phyloP scores from a whole-genome alignment of 441 rosid species.

The Erodium chrysanthum region DNA sequence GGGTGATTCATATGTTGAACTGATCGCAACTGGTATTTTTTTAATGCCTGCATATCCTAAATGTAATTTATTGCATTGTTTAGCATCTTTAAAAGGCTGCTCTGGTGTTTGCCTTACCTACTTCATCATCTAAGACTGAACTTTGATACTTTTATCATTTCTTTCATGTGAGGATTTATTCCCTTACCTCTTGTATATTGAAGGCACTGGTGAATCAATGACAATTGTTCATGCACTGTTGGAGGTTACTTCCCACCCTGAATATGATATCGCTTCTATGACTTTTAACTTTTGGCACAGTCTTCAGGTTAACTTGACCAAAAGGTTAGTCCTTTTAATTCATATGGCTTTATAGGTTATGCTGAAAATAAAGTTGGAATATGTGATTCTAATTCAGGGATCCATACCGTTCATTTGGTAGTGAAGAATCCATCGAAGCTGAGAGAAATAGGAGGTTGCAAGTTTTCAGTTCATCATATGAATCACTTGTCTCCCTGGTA shows the following conservation, averaged over 20 bases:
- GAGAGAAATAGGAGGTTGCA: conserved; percentile 85
- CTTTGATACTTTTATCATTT: not conserved
- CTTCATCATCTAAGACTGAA: not conserved
- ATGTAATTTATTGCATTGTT: not conserved
- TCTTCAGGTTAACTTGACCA: conserved; percentile 81
- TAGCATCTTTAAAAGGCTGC: conserved; percentile 13
- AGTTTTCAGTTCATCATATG: conserved; percentile 63
- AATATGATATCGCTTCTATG: conserved; percentile 97
- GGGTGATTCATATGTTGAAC: conserved; percentile 95
- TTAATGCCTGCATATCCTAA: conserved; percentile 9
- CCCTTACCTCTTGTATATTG: conserved; percentile 14
- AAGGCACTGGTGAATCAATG: conserved; percentile 91
- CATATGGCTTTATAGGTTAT: conserved; percentile 16
- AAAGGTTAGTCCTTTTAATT: conserved; percentile 44
- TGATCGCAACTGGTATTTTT: conserved; percentile 79
- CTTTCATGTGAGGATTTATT: not conserved
- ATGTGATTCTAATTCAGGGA: conserved; percentile 46
- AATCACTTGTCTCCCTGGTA: conserved; percentile 85
- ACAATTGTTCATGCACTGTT: conserved; percentile 70
- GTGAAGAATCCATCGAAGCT: conserved; percentile 59
- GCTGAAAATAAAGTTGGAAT: conserved; percentile 21
- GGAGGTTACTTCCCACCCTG: conserved; percentile 91
- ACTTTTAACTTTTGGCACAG: conserved; percentile 99
- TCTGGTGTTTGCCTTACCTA: conserved; percentile 2
- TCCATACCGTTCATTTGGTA: conserved; percentile 53